Evolutionary conservation across 345 rosid genomes (phyloP).

Genomic region (Brassica carinata): DNA sequence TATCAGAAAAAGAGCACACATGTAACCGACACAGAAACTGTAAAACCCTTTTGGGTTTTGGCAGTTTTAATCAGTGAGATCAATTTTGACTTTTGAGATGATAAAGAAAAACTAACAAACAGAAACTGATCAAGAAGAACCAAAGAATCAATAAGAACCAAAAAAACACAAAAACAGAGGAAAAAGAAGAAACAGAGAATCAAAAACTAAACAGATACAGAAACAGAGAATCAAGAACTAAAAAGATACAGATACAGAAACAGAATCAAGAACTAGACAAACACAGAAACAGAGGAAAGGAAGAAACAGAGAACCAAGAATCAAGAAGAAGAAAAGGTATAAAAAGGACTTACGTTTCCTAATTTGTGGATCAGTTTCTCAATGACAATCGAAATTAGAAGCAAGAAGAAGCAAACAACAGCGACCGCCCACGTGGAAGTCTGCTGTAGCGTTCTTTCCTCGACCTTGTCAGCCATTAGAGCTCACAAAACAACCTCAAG

Average conservation of each 20-base stretch:
- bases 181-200: not conserved
- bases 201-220: not conserved
- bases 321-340: not conserved
- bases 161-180: no score
- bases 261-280: not conserved
- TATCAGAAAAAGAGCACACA: slow-evolving; percentile 8
- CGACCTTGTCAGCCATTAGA: slow-evolving; percentile 28
- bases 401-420: slow-evolving; percentile 64
- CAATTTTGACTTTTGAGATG: not conserved
- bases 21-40: not conserved
- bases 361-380: slow-evolving; percentile 55
- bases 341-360: slow-evolving; percentile 33
- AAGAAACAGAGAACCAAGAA: not conserved
- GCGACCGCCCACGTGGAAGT: slow-evolving; percentile 94
- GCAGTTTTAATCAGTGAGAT: not conserved
- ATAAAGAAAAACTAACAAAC: slow-evolving; percentile 4
- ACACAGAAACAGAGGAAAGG: no score
- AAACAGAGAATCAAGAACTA: not conserved
- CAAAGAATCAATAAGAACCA: not conserved
- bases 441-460: slow-evolving; percentile 46
- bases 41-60: slow-evolving; percentile 1
- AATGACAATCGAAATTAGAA: slow-evolving; percentile 51
- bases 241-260: not conserved
- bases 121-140: not conserved
- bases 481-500: slow-evolving; percentile 17